Evolutionary conservation across 2,329 filamentous ascomycete species (phyloP).

Genomic region (Zymoseptoria crescenta): DNA sequence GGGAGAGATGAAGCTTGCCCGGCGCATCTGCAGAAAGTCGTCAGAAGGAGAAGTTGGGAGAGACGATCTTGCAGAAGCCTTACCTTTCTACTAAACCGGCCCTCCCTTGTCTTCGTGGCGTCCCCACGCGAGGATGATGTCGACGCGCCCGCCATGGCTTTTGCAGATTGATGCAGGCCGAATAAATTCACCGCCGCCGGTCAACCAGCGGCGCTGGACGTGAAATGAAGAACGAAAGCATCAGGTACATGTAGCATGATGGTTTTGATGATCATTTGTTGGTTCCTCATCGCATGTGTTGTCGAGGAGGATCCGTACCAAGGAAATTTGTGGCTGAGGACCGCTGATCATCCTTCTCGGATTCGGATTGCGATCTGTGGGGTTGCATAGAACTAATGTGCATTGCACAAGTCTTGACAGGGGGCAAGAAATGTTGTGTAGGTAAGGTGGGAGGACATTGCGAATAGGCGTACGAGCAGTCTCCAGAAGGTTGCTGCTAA

Average conservation of each 20-base stretch:
- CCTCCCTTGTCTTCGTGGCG: background rate
- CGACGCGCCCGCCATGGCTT: background rate
- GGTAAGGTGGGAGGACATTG: too few relatives aligned
- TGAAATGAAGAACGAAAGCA: background rate
- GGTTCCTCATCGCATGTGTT: background rate
- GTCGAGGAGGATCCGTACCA: background rate
- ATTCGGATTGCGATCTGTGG: background rate
- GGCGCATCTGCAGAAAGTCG: constrained; percentile 47
- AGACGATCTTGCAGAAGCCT: background rate
- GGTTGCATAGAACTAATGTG: background rate
- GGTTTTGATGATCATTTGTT: background rate
- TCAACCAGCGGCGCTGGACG: background rate
- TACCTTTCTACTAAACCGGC: background rate
- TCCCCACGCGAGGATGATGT: background rate
- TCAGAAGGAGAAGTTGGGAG: background rate
- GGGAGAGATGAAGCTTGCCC: constrained; percentile 81
- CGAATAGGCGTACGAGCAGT: too few relatives aligned
- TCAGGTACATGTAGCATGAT: background rate
- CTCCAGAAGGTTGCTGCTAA: too few relatives aligned
- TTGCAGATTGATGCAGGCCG: background rate
- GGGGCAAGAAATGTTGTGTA: too few relatives aligned
- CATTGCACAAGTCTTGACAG: too few relatives aligned
- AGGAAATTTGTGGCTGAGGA: background rate
- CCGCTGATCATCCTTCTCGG: background rate
- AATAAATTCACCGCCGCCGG: background rate